These are phyloP conservation scores for Blechomonas ayalai DNA, from an alignment of 208 protist genomes.

Conservation along the genomic window DNA sequence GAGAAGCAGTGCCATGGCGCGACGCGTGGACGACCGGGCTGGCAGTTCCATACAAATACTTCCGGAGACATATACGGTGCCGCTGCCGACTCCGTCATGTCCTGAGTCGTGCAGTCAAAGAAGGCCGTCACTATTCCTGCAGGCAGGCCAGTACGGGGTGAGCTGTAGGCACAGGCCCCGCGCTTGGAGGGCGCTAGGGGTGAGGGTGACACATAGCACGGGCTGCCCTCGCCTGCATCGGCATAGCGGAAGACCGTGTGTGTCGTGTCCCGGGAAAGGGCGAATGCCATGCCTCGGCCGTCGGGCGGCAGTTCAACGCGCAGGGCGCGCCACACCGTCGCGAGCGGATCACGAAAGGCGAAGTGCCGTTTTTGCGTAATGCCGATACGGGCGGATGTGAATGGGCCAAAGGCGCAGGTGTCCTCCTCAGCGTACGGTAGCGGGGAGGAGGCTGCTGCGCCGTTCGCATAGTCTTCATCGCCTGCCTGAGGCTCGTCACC, in stretches of 20 bases:
- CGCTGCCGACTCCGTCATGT: slow-evolving; percentile 10
- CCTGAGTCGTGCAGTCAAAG: slow-evolving; percentile 40
- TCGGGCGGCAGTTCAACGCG: slow-evolving; percentile 14
- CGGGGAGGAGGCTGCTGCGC: no score
- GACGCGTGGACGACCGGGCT: slow-evolving; percentile 3
- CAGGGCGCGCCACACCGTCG: slow-evolving; percentile 37
- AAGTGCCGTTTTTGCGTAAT: slow-evolving; percentile 19
- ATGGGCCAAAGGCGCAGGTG: slow-evolving; percentile 51
- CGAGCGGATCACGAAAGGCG: slow-evolving; percentile 44
- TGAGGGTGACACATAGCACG: slow-evolving; percentile 1
- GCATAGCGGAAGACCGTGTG: no score
- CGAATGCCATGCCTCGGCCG: slow-evolving; percentile 5
- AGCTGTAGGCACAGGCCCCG: background rate
- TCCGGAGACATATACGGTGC: slow-evolving; percentile 73
- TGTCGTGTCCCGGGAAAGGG: background rate
- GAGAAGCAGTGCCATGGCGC: slow-evolving; percentile 31
- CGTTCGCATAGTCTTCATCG: no score
- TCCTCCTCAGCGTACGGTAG: slow-evolving; percentile 40
- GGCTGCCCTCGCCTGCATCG: background rate
- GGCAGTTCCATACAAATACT: slow-evolving; percentile 17
- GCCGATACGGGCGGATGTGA: slow-evolving; percentile 46
- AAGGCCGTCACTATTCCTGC: slow-evolving; percentile 15
- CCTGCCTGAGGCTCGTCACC: no score
- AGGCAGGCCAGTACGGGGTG: background rate
- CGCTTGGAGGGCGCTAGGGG: background rate